Evolutionary conservation across 2,329 filamentous ascomycete genomes (phyloP), one percentile per base, ranked within the genome.

Genomic region (Aspergillus proliferans): DNA sequence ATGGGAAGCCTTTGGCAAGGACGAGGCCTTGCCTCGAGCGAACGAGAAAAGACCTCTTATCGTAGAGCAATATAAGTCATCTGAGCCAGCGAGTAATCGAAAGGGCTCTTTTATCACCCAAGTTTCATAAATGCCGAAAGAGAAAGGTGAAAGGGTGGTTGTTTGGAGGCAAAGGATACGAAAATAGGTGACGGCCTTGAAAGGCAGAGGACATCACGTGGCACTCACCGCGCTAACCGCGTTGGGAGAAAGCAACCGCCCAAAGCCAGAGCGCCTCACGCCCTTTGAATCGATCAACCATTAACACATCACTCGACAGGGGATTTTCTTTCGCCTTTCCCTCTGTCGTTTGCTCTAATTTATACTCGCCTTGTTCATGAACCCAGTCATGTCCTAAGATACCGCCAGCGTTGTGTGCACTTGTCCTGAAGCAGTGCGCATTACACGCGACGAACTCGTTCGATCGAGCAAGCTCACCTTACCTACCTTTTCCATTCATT

Each of bases 381-480:
- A 30, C 30, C 41, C 47, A 33, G 53, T 47, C 47, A 58, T 60
- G 58, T 50, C 50, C 33, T 59, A 59, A 48, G 33, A 42, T 49
- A 15, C 42, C 36, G 15, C 18, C 15, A 51, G 53, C 52, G 50
- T 53, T 49, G 54, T 51, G 51, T 57, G 53, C 57, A 58, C 51
- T 43, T 45, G n/a, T 42, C 42, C 12, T 15, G 36, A 21, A 45
- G 28, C 43, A 54, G 53, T 55, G 52, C 41, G 43, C 46, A 41
- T 54, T 45, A 44, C 52, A 34, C 47, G 49, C 43, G 33, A 39
- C 36, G 30, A 42, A 38, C 19, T 43, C 19, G 36, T 34, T 48
- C 21, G 19, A 51, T 39, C 34, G 26, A 75, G 77, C 41, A 44
- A 40, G 18, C 43, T 30, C 10, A 30, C 24, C 8, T 26, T 46